Base-by-base conservation (phyloP, 306 rosid genomes). In the Lagenaria siceraria region DNA sequence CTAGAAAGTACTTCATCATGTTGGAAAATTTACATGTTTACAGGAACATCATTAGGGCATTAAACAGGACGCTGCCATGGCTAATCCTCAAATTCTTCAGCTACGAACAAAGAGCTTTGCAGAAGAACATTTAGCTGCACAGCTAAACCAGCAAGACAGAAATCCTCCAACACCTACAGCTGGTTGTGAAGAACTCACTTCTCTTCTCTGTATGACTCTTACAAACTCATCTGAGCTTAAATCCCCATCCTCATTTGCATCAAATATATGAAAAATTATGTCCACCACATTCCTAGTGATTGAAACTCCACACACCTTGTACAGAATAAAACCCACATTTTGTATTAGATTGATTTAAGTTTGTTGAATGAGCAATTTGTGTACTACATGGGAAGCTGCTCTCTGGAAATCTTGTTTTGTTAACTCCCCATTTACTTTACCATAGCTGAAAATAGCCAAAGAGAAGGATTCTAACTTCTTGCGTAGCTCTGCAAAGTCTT, bases 221-320 rank as follows among this genome's bases (percentile, higher is more conserved):
- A 91, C 77, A 71, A 90, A 91, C 84, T 93, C 97, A 18, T 70
- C 76, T 60, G 85, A 80, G 75, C 96, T 88, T 72, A 90, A 78
- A 82, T 63, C 80, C 35, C 92, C 91, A 48, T 93, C 96, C 0
- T 87, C 59, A 73, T 89, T 88, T 59, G 86, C 85, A 75, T 93
- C 97, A 65, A 93, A 91, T 33, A 90, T 80, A 66, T 88, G 91
- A 80, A 87, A 93, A 63, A 93, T 88, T 78, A 89, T 87, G 90
- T 91, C 93, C 42, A 85, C 81, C 81, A 93, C 80, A 53, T 78
- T 80, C 22, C 80, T 78, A 15, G 96, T 86, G 62, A 91, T 62
- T 17, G 70, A 9, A 40, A 93, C 60, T 24, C 91, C 93, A 27
- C 97, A 88, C 10, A 93, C 97, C 97, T 93, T 79, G 68, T 51